Base-by-base conservation (phyloP, 2,329 filamentous ascomycete genomes). In the Fusarium torulosum region DNA sequence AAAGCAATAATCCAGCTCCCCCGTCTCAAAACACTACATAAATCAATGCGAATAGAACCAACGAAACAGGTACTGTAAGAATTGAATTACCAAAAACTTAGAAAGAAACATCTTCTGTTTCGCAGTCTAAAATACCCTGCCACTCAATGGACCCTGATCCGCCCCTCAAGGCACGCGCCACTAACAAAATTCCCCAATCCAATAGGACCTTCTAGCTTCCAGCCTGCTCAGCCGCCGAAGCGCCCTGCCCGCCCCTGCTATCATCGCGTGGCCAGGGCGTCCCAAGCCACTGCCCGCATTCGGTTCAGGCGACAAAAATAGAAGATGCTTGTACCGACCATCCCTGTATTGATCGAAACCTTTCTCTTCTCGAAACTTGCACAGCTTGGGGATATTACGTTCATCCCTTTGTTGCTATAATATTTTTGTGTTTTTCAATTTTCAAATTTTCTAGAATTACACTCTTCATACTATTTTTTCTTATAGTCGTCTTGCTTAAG, bases 271-370 rank as follows among this genome's bases (percentile, higher is more conserved):
- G 45, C 41, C 43, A 53, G 53, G 42, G 64, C 41, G 49, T 54
- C 60, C 70, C 70, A 57, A 70, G 60, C 63, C 67, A 71, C 60
- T 54, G 44, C 65, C 64, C 64, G 67, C 67, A 67, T 58, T 63
- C 21, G 49, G 53, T 55, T 53, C 44, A 55, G 46, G 46, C 42
- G 59, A 59, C 63, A 58, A 68, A 70, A 70, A 70, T 70, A 70
- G 64, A 63, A 63, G 67, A 61, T 53, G 67, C 21, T 46, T 55
- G 41, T 20, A 21, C 49, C 19, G 37, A n/a, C 58, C 44, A 62
- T 56, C 60, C 60, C 42, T 63, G 60, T 64, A 63, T 46, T 33
- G 31, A 44, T 56, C 41, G 54, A 38, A 60, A 41, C 53, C 59
- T 65, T 67, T 51, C 33, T 63, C 35, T 38, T 40, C 51, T 59